Base-by-base conservation (phyloP, 2,329 filamentous ascomycete genomes). In the Rhexocercosporidium sp. region DNA sequence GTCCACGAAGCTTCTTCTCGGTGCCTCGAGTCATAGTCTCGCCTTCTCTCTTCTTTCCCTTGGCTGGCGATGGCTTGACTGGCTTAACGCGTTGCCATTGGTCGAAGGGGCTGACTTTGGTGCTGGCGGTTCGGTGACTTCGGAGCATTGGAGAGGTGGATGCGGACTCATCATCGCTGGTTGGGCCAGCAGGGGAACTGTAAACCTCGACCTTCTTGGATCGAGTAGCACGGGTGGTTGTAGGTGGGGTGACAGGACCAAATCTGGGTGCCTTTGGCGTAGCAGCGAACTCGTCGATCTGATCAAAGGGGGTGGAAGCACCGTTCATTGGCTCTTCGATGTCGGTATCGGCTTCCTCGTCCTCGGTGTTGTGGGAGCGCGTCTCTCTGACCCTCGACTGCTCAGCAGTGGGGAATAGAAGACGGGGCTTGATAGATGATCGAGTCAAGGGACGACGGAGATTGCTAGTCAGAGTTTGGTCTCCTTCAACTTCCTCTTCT, bases 341-440 rank as follows among this genome's bases (percentile, higher is more conserved):
- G 69, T 86, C 84, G 27, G 83, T 86, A 49, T 79, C 74, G 6
- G 83, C 84, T 73, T 86, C 84, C 68, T 82, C 79, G 67, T 86
- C 87, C 72, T 89, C 87, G 82, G 73, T 90, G 84, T 41, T 87
- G 87, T 66, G 79, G 77, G 6, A 85, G 85, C 75, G 92, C 88
- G 62, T 89, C 87, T 62, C 88, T 84, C 60, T 88, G 84, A 79
- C 72, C 75, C 79, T 72, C 76, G 81, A 71, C 83, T 83, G 69
- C 81, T 81, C 47, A 81, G 79, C 3, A 46, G 70, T 62, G 37
- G 75, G 87, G 79, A 93, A 94, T 8, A 94, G 84, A 9, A 93
- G 85, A 39, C 90, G 88, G 16, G 91, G 91, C 78, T 91, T 90
- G 76, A 94, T 84, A 1, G 86, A 82, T n/a, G 90, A 89, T 66